These are phyloP conservation scores for Scortechinia acanthostroma DNA, from an alignment of 2,329 filamentous ascomycete genomes.

Conservation along the genomic window DNA sequence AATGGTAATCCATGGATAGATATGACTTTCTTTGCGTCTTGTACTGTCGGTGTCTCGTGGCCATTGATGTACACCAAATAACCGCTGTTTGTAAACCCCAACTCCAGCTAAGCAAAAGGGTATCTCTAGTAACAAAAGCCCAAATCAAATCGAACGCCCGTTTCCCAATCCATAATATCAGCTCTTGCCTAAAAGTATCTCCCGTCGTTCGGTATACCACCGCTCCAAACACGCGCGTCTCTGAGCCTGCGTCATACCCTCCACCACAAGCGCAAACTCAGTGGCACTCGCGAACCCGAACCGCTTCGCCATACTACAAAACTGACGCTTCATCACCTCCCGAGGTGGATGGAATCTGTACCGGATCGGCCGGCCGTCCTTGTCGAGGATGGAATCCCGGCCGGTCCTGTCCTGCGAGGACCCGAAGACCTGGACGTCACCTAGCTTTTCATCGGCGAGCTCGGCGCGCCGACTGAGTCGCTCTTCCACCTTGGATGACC, in stretches of 20 bases:
- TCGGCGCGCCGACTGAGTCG: conserved; percentile 73
- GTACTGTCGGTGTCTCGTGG: too few species aligned
- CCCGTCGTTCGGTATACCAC: conserved; percentile 69
- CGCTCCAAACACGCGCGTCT: conserved; percentile 69
- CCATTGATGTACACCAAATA: too few species aligned
- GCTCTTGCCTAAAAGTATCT: conserved; percentile 23
- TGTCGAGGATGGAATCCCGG: conserved; percentile 9
- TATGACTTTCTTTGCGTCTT: too few species aligned
- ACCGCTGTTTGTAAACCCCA: too few species aligned
- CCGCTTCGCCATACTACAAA: conserved; percentile 79
- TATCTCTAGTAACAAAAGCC: too few species aligned
- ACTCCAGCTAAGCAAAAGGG: too few species aligned
- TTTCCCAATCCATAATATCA: too few species aligned
- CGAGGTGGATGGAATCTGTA: conserved; percentile 65
- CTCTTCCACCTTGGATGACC: conserved; percentile 84
- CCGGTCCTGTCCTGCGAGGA: not conserved
- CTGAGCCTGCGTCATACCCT: conserved; percentile 81
- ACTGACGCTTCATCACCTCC: conserved; percentile 72
- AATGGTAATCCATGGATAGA: too few species aligned
- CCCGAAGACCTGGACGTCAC: not conserved
- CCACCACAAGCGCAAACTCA: conserved; percentile 84
- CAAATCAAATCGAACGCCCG: too few species aligned
- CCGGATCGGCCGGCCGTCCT: conserved; percentile 16
- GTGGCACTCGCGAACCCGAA: conserved; percentile 72
- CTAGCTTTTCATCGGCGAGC: conserved; percentile 35